These are phyloP conservation scores for Colletotrichum sp. DNA, from an alignment of 2,329 filamentous ascomycete genomes.

Conservation along the genomic window DNA sequence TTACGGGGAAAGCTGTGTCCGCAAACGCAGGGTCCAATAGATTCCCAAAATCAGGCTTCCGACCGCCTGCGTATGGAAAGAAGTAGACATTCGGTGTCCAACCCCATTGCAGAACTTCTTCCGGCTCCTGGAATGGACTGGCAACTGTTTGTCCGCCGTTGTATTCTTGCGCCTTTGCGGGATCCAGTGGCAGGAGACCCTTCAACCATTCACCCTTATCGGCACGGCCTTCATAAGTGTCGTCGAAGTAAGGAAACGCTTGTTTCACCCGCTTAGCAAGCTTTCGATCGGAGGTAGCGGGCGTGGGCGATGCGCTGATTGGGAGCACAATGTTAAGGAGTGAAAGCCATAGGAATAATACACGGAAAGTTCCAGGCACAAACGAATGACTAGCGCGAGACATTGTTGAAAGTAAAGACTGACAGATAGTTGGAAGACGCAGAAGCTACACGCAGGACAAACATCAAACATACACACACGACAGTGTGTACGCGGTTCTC, in stretches of 20 bases:
- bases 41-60: background rate
- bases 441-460: background rate
- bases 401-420: background rate
- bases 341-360: background rate
- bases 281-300: background rate
- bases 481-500: fast-evolving
- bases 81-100: background rate
- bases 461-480: background rate
- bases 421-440: background rate
- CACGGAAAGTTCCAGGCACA: background rate
- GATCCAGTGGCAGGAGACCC: background rate
- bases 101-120: background rate
- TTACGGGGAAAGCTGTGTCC: background rate
- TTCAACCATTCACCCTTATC: background rate
- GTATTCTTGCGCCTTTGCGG: background rate
- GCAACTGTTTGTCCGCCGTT: no score
- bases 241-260: background rate
- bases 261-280: background rate
- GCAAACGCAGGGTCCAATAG: background rate
- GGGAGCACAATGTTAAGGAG: background rate
- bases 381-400: background rate
- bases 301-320: background rate
- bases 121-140: background rate
- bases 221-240: background rate
- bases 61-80: background rate